Base-by-base conservation (phyloP, 1,139 yeast species). In the Chernovozyma sophiae-reginae region DNA sequence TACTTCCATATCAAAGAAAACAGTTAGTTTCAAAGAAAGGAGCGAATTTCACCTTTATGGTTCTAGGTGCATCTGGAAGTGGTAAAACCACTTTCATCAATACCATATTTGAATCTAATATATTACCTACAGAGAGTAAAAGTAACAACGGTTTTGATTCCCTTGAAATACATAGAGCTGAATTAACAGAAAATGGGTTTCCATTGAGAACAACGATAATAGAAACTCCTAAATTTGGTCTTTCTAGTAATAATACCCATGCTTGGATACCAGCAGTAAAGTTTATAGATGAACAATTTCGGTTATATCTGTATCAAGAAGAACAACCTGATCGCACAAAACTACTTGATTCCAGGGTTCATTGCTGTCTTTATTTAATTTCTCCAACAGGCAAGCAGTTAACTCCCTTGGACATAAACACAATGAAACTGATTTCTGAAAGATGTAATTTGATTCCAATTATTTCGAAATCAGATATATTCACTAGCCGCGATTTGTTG, bases 21-120 rank as follows among this genome's bases (percentile, higher is more conserved):
- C 37, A 37, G 3, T 39, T 44, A 22, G 40, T 43, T 17, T 42
- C 39, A 16, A 54, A 55, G 34, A 55, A 50, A 24, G 75, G 76
- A 2, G 62, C 59, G 3, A 44, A 45, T 13, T 68, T 72, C 55
- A 80, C 86, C 30, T 55, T 89, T 36, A 74, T 89, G 81, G 77
- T 86, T 11, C 79, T 82, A 24, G 97, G 97, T 4, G 68, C 73
- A 10, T 66, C 81, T 11, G 95, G 96, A 3, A 69, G 82, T 0
- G 97, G 97, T 4, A 86, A 89, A 56, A 75, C 95, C 3, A 79
- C 95, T 0, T 86, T 89, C 51, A 70, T 87, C 43, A 86, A 87
- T 47, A 64, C 76, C 2, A 52, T 70, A 33, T 68, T 69, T 47
- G 62, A 57, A 7, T 32, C 33, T 23, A 24, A 27, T 15, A 26